phyloP scores from a whole-genome alignment of 2,329 filamentous ascomycete species.

The Aureobasidium namibiae region DNA sequence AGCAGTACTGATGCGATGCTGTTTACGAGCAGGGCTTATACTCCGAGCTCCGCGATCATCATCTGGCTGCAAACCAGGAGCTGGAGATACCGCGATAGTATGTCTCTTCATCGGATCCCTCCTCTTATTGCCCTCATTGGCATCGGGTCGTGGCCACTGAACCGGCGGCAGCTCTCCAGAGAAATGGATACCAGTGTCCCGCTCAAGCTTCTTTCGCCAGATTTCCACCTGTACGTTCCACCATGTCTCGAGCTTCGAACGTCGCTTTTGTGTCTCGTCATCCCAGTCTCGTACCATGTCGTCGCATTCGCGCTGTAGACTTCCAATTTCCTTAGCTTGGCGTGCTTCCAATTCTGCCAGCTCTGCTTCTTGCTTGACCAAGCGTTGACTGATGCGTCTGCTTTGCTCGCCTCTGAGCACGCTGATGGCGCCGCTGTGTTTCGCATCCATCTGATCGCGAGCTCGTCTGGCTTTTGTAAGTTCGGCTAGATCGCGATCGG shows the following conservation, averaged over 20 bases:
- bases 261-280: not conserved
- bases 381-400: conserved; percentile 28
- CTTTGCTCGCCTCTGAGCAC: conserved; percentile 39
- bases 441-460: conserved; percentile 32
- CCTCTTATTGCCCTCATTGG: not conserved
- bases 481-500: conserved; percentile 36
- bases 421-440: conserved; percentile 39
- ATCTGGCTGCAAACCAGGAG: not conserved
- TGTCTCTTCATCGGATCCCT: not conserved
- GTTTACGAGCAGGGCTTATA: not conserved
- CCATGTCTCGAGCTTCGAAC: conserved; percentile 13
- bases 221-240: conserved; percentile 16
- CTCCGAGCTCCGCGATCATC: not conserved
- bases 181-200: not conserved
- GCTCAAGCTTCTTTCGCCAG: conserved; percentile 13
- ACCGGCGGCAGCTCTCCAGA: not conserved
- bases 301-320: conserved; percentile 10
- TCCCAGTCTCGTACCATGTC: conserved; percentile 3
- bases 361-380: conserved; percentile 33
- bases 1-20: conserved; percentile 7
- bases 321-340: conserved; percentile 24
- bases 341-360: conserved; percentile 27
- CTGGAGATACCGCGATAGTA: not conserved
- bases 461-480: conserved; percentile 32
- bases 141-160: not conserved